Percentiles rank a stretch among this genome's conserved stretches.
Conservation (phyloP, 2,329 filamentous ascomycete genomes). For the Sporothrix brasiliensis region DNA sequence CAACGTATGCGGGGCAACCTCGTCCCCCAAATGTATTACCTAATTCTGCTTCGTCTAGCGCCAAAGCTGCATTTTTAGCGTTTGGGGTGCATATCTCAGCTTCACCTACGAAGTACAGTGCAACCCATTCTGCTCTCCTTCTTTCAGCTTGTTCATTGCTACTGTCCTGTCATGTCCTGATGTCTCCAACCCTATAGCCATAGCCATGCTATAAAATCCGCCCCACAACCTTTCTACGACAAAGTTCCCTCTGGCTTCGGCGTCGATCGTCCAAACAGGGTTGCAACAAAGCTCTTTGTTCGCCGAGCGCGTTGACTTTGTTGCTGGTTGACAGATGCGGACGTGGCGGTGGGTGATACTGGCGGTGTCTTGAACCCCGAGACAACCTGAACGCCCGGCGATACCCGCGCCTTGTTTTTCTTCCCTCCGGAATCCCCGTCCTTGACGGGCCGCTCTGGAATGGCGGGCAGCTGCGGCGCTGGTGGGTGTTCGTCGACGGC, state of each 20-base stretch:
- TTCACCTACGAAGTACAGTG: too few relatives aligned
- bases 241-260: constrained; percentile 34
- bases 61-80: not conserved
- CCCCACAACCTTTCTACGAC: not conserved
- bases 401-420: not conserved
- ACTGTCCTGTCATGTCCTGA: too few relatives aligned
- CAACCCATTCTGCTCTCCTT: not conserved
- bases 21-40: constrained; percentile 10
- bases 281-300: constrained; percentile 53
- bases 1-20: not conserved
- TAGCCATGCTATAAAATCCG: not conserved
- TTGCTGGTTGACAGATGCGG: not conserved
- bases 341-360: not conserved
- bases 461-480: constrained; percentile 24
- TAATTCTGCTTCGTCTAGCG: not conserved
- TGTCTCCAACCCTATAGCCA: not conserved
- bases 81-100: not conserved
- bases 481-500: constrained; percentile 3
- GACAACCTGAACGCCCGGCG: not conserved
- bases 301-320: constrained; percentile 36
- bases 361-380: not conserved
- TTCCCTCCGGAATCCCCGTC: not conserved
- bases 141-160: not conserved
- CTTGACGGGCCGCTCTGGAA: constrained; percentile 31
- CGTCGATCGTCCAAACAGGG: constrained; percentile 47